Base-by-base conservation (phyloP, 129 eudicot genomes). In the Gnaphalium uliginosum region DNA sequence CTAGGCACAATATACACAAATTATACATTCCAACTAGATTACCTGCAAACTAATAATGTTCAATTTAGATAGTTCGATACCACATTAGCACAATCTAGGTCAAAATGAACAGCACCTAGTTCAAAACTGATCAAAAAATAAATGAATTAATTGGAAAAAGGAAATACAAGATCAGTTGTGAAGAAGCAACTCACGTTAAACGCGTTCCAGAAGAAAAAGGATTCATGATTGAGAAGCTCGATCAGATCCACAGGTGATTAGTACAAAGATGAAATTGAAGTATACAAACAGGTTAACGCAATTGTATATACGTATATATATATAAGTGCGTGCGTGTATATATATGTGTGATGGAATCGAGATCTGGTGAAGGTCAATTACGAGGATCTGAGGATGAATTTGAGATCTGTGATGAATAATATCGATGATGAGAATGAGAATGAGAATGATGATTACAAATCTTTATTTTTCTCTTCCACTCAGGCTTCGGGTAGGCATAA, bases 131-230 rank as follows among this genome's bases (percentile, higher is more conserved):
- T 37, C 59, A 19, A 26, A 35, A n/a, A 15, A 35, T 15, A 66
- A 62, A 56, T 6, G 1, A 19, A 56, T 56, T 56, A 9, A 56
- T 4, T 19, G 61, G 0, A 5, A 56, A 76, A 21, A 35, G 21
- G 21, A 41, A 24, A 41, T 62, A 35, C 68, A 39, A 62, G 63
- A 35, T 69, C 62, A 59, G 24, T 69, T 24, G 54, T 5, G 67
- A 62, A 43, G 1, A 64, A 50, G 43, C 73, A 79, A 64, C 87
- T 69, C 27, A 87, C 98, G 97, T 87, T 67, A 93, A 85, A 83
- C 96, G 97, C 66, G 97, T 92, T 50, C 91, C 91, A 21, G 97
- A 89, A 22, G 93, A 89, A 79, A 92, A 92, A 37, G 96, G 91
- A 84, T 92, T 89, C 97, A 92, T 92, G 97, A 87, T 84, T 67